Percentiles rank a stretch among this genome's conserved stretches.
These are phyloP conservation scores for Globisporangium camurandrum DNA, from an alignment of 352 stramenopile species.

Conservation along the genomic window DNA sequence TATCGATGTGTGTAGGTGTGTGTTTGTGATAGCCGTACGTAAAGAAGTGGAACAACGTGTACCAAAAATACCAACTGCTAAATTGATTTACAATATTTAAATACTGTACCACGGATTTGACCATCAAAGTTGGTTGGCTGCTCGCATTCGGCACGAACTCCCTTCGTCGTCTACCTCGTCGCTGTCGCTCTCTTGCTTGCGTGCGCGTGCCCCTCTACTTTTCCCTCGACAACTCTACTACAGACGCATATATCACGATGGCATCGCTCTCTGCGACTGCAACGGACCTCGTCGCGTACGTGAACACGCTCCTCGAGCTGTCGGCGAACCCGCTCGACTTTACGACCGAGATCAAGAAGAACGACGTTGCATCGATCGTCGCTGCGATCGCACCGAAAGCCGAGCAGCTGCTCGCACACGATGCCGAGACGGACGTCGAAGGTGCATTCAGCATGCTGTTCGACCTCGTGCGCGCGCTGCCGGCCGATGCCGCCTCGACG, in stretches of 20 bases:
- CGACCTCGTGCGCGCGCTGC: conserved; percentile 38
- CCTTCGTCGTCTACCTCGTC: background rate
- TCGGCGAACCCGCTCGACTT: conserved; percentile 30
- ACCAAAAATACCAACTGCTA: too few relatives aligned
- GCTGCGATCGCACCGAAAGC: conserved; percentile 39
- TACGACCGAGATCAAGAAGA: conserved; percentile 55
- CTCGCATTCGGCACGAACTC: too few relatives aligned
- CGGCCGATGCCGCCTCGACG: conserved; percentile 17
- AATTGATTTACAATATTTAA: too few relatives aligned
- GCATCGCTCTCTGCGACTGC: conserved; percentile 12
- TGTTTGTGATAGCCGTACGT: too few relatives aligned
- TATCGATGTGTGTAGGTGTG: background rate
- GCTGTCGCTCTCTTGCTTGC: too few relatives aligned
- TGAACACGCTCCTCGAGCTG: conserved; percentile 68
- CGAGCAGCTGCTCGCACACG: conserved; percentile 48
- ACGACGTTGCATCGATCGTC: conserved; percentile 38
- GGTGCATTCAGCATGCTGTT: conserved; percentile 61
- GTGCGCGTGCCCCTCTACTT: too few relatives aligned
- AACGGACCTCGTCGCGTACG: conserved; percentile 65
- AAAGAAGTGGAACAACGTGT: too few relatives aligned
- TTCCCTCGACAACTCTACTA: too few relatives aligned
- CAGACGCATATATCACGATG: conserved; percentile 6
- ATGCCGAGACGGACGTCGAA: conserved; percentile 75
- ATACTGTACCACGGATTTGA: too few relatives aligned
- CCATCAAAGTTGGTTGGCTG: too few relatives aligned